Evolutionary conservation across 805 yeast species (phyloP).

Genomic region (Cyberlindnera maritima): DNA sequence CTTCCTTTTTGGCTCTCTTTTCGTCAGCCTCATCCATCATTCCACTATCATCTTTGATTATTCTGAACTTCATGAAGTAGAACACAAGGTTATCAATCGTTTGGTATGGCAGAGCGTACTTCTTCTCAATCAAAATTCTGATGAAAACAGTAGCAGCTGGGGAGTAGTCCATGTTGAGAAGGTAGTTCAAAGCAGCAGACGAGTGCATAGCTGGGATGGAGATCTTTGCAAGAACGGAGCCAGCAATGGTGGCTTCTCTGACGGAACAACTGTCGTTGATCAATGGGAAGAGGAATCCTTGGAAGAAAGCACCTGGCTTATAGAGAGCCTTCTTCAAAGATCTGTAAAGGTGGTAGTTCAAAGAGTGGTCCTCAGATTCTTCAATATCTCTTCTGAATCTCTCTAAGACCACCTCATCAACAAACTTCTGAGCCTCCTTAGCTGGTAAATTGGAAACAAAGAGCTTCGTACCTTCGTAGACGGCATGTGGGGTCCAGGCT

Average conservation of each 20-base stretch:
- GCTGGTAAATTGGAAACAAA: conserved; percentile 90
- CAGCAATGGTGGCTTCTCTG: conserved; percentile 93
- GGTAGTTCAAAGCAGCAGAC: conserved; percentile 87
- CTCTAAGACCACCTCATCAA: conserved; percentile 63
- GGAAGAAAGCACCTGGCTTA: conserved; percentile 97
- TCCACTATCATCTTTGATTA: conserved; percentile 40
- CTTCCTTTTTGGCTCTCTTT: conserved; percentile 31
- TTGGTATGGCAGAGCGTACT: conserved; percentile 95
- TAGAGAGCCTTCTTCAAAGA: conserved; percentile 89
- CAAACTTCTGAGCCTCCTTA: conserved; percentile 82
- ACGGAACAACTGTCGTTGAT: conserved; percentile 86
- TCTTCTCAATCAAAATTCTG: conserved; percentile 85
- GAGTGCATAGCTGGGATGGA: conserved; percentile 95
- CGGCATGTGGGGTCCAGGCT: conserved; percentile 92
- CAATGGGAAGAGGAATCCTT: conserved; percentile 90
- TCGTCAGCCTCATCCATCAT: conserved; percentile 40
- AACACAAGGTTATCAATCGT: conserved; percentile 92
- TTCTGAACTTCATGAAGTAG: conserved; percentile 89
- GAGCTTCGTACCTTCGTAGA: conserved; percentile 90
- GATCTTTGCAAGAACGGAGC: conserved; percentile 83
- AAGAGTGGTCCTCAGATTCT: conserved; percentile 67
- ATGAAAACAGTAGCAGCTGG: conserved; percentile 92
- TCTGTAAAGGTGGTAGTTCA: conserved; percentile 91
- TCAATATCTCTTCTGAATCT: conserved; percentile 71
- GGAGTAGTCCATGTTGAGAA: conserved; percentile 75